Percentiles rank a stretch among this genome's conserved stretches.
Conservation (phyloP, 2,329 filamentous ascomycete genomes). For the Penicillium concentricum region DNA sequence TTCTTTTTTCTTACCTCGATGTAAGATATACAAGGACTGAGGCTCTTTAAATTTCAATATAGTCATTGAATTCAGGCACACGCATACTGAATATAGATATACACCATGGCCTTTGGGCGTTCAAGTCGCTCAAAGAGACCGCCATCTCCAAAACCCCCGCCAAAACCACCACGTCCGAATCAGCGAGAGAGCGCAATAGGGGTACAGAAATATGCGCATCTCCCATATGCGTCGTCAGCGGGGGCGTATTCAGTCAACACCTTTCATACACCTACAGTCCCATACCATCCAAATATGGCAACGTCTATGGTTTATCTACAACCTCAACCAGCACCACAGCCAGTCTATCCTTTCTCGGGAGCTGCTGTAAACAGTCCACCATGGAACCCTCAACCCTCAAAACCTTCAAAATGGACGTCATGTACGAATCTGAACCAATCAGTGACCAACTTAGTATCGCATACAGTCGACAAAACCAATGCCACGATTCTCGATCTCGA, state of each 20-base stretch:
- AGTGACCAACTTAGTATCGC: slow-evolving; percentile 15
- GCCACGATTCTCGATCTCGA: slow-evolving; percentile 21
- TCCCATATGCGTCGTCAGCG: not conserved
- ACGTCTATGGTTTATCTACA: slow-evolving; percentile 7
- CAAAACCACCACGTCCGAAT: slow-evolving; percentile 7
- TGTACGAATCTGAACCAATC: slow-evolving; percentile 12
- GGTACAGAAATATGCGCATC: not conserved
- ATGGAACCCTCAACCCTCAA: not conserved
- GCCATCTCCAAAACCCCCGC: not conserved
- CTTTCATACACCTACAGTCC: not conserved
- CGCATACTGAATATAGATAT: not conserved
- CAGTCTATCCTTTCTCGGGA: not conserved
- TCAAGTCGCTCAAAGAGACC: not conserved
- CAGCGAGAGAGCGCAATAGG: not conserved
- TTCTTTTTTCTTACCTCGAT: not conserved
- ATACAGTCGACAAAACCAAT: slow-evolving; percentile 20
- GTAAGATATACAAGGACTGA: not conserved
- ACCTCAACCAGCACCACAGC: not conserved
- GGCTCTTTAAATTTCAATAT: not conserved
- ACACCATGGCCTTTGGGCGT: slow-evolving; percentile 2
- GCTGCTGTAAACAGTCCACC: not conserved
- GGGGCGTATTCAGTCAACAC: slow-evolving; percentile 7
- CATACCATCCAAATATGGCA: not conserved
- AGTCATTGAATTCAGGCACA: not conserved
- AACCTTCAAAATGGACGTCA: slow-evolving; percentile 12